Base-by-base conservation (phyloP, 2,329 filamentous ascomycete genomes). In the Ceratocystis huliohia region DNA sequence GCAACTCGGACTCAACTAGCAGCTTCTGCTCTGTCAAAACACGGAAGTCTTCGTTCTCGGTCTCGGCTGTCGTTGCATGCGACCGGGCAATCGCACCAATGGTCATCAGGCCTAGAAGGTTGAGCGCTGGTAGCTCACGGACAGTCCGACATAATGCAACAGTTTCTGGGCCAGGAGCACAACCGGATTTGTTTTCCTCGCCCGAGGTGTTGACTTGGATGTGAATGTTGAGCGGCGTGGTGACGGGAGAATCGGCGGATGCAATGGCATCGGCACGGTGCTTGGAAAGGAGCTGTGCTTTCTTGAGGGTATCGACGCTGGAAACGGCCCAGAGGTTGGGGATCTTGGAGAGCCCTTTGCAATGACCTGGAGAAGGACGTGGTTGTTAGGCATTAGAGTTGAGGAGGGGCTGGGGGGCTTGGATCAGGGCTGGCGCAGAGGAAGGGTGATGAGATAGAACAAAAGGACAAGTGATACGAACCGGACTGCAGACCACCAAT, bases 181-280 rank as follows among this genome's bases (percentile, higher is more conserved):
- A 87, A 22, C 94, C 94, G 3, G 88, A 90, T 77, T 99, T 99
- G 71, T 81, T 82, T 62, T 84, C 84, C 74, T 97, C 94, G 65
- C 90, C 91, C 0, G 89, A 95, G 0, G 94, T 99, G 77, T 99
- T 99, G 71, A 99, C 86, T 77, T 99, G 94, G 20, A 99, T 87
- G 78, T 94, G 91, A 37, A 99, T 81, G 66, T 85, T 79, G 70
- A 96, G 78, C 30, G 66, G 66, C 5, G 63, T 30, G 30, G 17
- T 59, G 25, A 41, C 45, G 67, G 78, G 77, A 28, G 76, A 75
- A 67, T 76, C 75, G 59, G 75, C 73, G 48, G 75, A 70, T 63
- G 73, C 71, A 28, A 79, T 73, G 46, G 88, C 77, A 46, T 83
- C 84, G 13, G 81, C 82, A 61, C 94, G 87, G 15, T 90, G 84